Conservation (phyloP, 202 grass and related monocot genomes). For the Bolboschoenoplectus hybrid region DNA sequence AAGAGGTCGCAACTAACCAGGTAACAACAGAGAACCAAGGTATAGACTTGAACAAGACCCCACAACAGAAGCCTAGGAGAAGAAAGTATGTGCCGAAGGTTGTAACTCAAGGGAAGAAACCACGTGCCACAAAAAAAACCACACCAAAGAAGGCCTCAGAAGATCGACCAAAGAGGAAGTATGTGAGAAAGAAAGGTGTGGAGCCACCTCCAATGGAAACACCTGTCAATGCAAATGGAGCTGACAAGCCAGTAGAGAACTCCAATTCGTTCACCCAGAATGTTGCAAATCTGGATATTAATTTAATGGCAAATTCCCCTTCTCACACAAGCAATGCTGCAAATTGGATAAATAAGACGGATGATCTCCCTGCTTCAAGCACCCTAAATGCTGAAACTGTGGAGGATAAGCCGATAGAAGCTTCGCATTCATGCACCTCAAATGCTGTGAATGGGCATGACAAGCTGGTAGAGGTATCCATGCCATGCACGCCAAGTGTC, state of each 20-base stretch:
- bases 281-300: background rate
- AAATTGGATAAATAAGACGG: background rate
- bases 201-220: slow-evolving; percentile 28
- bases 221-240: slow-evolving; percentile 32
- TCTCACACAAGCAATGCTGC: slow-evolving; percentile 7
- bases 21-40: slow-evolving; percentile 33
- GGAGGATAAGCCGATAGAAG: slow-evolving; percentile 7
- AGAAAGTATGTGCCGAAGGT: slow-evolving; percentile 85
- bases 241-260: slow-evolving; percentile 25
- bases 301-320: background rate
- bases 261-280: slow-evolving; percentile 33
- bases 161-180: slow-evolving; percentile 58
- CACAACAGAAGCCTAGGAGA: slow-evolving; percentile 59
- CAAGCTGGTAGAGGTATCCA: slow-evolving; percentile 21
- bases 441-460: slow-evolving; percentile 13
- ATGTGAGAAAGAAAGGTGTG: slow-evolving; percentile 60
- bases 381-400: background rate
- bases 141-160: slow-evolving; percentile 51
- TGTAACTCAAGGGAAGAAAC: slow-evolving; percentile 54
- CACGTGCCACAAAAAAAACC: slow-evolving; percentile 47
- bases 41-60: slow-evolving; percentile 57
- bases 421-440: slow-evolving; percentile 26
- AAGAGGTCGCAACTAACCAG: slow-evolving; percentile 39
- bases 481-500: slow-evolving; percentile 23
- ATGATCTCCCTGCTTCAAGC: background rate